These are phyloP conservation scores for Hippophae gyantsensis DNA, from an alignment of 306 rosid species.

Conservation along the genomic window DNA sequence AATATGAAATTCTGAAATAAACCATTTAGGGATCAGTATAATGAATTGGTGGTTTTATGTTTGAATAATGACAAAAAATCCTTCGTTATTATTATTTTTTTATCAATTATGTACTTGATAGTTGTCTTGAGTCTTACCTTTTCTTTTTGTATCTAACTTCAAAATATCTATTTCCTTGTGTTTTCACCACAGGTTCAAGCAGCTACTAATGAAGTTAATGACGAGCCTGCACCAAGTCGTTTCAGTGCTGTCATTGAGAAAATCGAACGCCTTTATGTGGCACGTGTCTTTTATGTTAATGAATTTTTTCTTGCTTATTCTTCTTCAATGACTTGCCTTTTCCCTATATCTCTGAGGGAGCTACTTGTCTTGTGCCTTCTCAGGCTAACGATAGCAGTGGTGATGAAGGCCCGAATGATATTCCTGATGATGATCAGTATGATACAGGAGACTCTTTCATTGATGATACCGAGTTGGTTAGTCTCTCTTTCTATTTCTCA, in stretches of 20 bases:
- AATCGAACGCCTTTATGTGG: slow-evolving; percentile 95
- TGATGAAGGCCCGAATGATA: slow-evolving; percentile 62
- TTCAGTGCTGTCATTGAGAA: slow-evolving; percentile 97
- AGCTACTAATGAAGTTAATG: slow-evolving; percentile 51
- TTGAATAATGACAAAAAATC: no score
- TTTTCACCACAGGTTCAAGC: slow-evolving; percentile 46
- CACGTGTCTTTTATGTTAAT: slow-evolving; percentile 16
- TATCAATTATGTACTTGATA: background rate
- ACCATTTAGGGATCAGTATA: no score
- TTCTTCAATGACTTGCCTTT: background rate
- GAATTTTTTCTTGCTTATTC: background rate
- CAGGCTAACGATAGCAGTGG: slow-evolving; percentile 97
- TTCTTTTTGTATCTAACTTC: background rate
- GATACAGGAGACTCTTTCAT: slow-evolving; percentile 98
- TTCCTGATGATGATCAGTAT: slow-evolving; percentile 94
- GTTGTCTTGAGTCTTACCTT: background rate
- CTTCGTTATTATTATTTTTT: background rate
- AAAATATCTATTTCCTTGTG: background rate
- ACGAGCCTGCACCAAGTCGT: slow-evolving; percentile 67
- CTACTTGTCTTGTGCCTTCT: slow-evolving; percentile 5
- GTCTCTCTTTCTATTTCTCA: slow-evolving; percentile 20
- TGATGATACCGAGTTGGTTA: slow-evolving; percentile 93
- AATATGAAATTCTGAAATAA: no score
- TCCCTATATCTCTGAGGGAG: background rate
- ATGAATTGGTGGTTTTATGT: no score